Evolutionary conservation across 2,329 filamentous ascomycete species (phyloP), one percentile per base, ranked within the genome.

Genomic region (Ceratocystiopsis brevicomis): DNA sequence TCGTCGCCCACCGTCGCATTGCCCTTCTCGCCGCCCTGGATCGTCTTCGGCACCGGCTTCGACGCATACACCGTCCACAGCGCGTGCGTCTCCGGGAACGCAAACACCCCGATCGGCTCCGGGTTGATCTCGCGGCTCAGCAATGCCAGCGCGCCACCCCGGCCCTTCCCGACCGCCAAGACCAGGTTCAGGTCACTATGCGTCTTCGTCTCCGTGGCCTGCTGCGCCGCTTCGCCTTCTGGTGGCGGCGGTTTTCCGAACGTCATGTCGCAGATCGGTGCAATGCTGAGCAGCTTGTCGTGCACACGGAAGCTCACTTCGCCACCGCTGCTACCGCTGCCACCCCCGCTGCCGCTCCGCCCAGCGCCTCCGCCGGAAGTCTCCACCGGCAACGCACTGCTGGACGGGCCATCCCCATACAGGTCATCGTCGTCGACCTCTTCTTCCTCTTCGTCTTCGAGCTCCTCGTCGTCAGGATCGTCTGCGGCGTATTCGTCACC

Each of bases 31-130:
- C 64, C 61, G 45, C 64, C 61, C 46, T 70, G 66, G 14, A 77
- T 54, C 1, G 66, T 67, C 53, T 78, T 79, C 1, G 76, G 69
- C n/a, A 74, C 61, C 14, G 77, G 69, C 53, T 76, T 81, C 49
- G 75, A 78, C 11, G 74, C 77, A 49, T 68, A 72, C 54, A 93
- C 72, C 38, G 85, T 81, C 88, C 88, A 96, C 46, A 92, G 70
- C 1, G 77, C 78, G 45, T 78, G 69, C 1, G 81, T 81, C 51
- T 80, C 76, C 2, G 81, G 73, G 40, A 90, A 77, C 40, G 79
- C 73, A 51, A 83, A 78, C 18, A 74, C 71, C 2, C 77, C 78
- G 16, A 81, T 70, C 19, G 81, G 69, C 44, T 71, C 72, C 2
- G 86, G 83, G 44, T 83, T 76, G 43, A 96, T 74, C 47, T 83